These are phyloP conservation scores for Scleroderma citrinum DNA, from an alignment of 768 basidiomycete species.

Conservation along the genomic window DNA sequence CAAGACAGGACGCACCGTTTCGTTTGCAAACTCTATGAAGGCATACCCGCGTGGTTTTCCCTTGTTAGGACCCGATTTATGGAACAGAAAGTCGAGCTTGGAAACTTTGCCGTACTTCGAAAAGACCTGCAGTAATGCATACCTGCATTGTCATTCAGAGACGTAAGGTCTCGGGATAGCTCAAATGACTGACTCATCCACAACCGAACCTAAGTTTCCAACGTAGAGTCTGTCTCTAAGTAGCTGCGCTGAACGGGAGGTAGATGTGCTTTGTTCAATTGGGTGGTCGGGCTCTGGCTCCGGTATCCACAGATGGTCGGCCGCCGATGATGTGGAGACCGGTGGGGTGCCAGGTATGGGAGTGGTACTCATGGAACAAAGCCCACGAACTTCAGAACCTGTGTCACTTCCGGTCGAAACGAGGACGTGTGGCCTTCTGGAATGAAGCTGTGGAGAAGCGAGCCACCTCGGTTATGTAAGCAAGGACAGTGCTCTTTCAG, in stretches of 20 bases:
- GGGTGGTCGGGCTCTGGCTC: conserved; percentile 16
- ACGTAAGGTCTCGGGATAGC: neutral
- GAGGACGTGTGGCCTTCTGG: too few relatives aligned
- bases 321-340: neutral
- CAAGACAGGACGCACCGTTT: conserved; percentile 58
- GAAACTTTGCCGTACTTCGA: conserved; percentile 89
- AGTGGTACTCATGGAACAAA: neutral
- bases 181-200: conserved; percentile 66
- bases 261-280: conserved; percentile 14
- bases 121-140: conserved; percentile 84
- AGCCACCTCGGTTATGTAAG: too few relatives aligned
- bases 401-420: too few relatives aligned
- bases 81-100: conserved; percentile 92
- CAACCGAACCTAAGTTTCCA: conserved; percentile 80
- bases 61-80: conserved; percentile 82
- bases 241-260: conserved; percentile 23
- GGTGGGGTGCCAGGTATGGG: neutral
- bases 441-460: too few relatives aligned
- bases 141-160: conserved; percentile 40
- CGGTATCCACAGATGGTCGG: conserved; percentile 27
- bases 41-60: conserved; percentile 96
- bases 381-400: neutral
- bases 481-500: too few relatives aligned
- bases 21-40: conserved; percentile 78
- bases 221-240: conserved; percentile 80